phyloP scores from a whole-genome alignment of 495 filamentous ascomycete genomes.

The Daldinia bambusicola region DNA sequence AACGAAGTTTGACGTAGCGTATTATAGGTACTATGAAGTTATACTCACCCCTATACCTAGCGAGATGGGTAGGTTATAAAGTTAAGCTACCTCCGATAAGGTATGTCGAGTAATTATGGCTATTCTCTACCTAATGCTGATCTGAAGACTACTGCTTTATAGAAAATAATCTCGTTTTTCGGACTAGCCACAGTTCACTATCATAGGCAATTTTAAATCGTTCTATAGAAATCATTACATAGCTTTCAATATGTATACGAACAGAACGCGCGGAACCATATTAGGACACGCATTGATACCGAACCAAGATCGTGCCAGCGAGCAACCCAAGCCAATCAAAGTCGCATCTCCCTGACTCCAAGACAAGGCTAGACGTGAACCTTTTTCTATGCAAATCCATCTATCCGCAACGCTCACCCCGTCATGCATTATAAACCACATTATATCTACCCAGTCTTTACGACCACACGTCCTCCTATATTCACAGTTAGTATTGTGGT shows the following conservation, averaged over 20 bases:
- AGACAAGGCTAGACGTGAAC: constrained; percentile 34
- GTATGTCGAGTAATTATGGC: too few species aligned
- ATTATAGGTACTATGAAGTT: not conserved
- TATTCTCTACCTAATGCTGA: too few species aligned
- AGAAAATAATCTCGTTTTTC: not conserved
- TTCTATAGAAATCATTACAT: constrained; percentile 45
- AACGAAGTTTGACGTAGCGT: not conserved
- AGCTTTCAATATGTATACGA: constrained; percentile 42
- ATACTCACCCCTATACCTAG: too few species aligned
- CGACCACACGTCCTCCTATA: constrained; percentile 89
- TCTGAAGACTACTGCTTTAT: not conserved
- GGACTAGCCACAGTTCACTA: not conserved
- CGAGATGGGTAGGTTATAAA: too few species aligned
- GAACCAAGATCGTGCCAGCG: constrained; percentile 31
- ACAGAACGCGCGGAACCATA: constrained; percentile 26
- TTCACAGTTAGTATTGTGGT: constrained; percentile 40
- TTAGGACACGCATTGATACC: constrained; percentile 34
- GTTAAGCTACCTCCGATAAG: too few species aligned
- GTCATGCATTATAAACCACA: constrained; percentile 39
- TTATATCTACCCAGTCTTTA: constrained; percentile 50
- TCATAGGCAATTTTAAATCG: constrained; percentile 17
- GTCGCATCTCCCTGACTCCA: constrained; percentile 41
- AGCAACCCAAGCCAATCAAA: constrained; percentile 37
- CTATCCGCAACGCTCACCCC: constrained; percentile 42
- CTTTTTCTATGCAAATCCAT: constrained; percentile 44